Base-by-base conservation (phyloP, 1,139 yeast genomes). In the Wickerhamiella infanticola region DNA sequence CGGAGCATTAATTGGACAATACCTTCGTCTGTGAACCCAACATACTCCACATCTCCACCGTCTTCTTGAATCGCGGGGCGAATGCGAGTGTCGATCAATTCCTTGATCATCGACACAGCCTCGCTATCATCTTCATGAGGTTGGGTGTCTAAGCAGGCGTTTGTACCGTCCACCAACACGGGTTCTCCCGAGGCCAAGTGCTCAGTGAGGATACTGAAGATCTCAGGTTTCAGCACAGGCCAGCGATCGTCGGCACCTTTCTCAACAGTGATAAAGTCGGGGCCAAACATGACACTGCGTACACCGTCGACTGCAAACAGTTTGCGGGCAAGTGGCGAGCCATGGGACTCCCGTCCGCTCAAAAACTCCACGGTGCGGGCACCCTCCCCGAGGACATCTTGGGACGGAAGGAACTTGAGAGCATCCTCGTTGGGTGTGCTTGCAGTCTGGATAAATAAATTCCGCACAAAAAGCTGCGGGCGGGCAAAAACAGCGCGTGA, bases 391-490 rank as follows among this genome's bases (percentile, higher is more conserved):
- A 76, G 64, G 13, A 76, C 72, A 45, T 72, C 68, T 43, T 74
- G 77, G 5, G 82, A 71, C 1, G 98, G 96, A 24, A 84, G 65
- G 50, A 86, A 90, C 65, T 90, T 90, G 50, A 90, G 67, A 0
- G 98, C 97, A 62, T 90, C 83, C 39, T 79, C 88, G 58, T 90
- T 90, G 3, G 98, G 98, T 0, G 98, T 90, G 3, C 82, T 65
- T 11, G 77, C 67, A 0, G 85, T 77, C 54, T 78, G 79, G 36
- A 76, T 72, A 52, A 64, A 67, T 53, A 66, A 53, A 24, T 40
- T 43, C 31, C 56, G 53, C 26, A 37, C 25, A 5, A 48, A 40
- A 24, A 35, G 35, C 41, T 36, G 27, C 35, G 23, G 13, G 23
- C 41, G 31, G 2, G 42, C 3, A 23, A 41, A 31, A 8, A 45